A percentile compares a stretch with the other conserved stretches of the same genome.
Evolutionary conservation across 306 rosid genomes (phyloP).

Genomic region (Hippophae gyantsensis): DNA sequence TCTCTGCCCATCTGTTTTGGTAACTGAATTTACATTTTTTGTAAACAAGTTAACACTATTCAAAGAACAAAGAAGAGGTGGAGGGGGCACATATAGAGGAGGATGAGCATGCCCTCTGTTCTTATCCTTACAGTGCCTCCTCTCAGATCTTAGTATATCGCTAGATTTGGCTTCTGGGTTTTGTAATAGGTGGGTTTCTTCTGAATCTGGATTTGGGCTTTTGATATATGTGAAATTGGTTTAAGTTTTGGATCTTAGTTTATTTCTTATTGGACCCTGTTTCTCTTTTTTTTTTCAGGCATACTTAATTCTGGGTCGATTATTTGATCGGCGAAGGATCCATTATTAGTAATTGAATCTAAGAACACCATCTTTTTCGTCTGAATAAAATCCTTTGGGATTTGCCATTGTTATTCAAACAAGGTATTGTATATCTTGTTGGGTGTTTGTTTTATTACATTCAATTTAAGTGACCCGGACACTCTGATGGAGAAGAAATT

Average conservation of each 20-base stretch:
- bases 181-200: constrained; percentile 59
- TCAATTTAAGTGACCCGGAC: constrained; percentile 19
- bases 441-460: constrained; percentile 25
- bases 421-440: constrained; percentile 35
- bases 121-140: constrained; percentile 72
- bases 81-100: constrained; percentile 54
- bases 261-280: constrained; percentile 16
- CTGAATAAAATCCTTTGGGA: constrained; percentile 36
- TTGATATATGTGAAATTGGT: constrained; percentile 33
- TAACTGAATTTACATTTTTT: constrained; percentile 68
- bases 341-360: constrained; percentile 51
- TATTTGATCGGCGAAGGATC: constrained; percentile 76
- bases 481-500: constrained; percentile 12
- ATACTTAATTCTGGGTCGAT: constrained; percentile 34
- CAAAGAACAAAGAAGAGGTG: constrained; percentile 43
- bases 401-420: constrained; percentile 24
- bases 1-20: constrained; percentile 41
- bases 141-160: constrained; percentile 66
- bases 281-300: constrained; percentile 28
- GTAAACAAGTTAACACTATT: constrained; percentile 52
- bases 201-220: constrained; percentile 46
- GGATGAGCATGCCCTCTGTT: constrained; percentile 65
- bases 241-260: constrained; percentile 48
- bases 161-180: constrained; percentile 65
- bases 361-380: constrained; percentile 33